Evolutionary conservation across 179 eudicot species (phyloP), one percentile per base, ranked within the genome.

Genomic region (Carnegiea gigantea): DNA sequence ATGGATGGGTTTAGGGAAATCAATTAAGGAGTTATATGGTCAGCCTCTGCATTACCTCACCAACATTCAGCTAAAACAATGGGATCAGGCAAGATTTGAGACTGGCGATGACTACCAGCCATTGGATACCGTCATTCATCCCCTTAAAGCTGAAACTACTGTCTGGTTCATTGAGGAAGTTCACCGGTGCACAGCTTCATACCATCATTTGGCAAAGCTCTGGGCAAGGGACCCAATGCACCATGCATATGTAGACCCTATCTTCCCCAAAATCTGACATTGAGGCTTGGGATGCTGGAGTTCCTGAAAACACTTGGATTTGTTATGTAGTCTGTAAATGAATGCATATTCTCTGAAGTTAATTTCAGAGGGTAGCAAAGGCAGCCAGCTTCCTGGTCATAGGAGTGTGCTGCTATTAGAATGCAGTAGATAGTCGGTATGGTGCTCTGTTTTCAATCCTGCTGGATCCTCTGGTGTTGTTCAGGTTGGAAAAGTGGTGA

Each of bases 41-140:
- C 98, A 95, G 70, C 98, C 98, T 7, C 87, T 95, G 20, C 97
- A 92, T 86, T 95, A 95, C 79, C 97, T 95, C 77, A 95, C 98
- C 38, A 93, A 95, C 73, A 70, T 88, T 81, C 90, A 80, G 79
- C 76, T 93, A 75, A 86, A 89, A 65, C 85, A 91, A 67, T 90
- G 91, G 98, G 98, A 95, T 79, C 84, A 84, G 43, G 86, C 85
- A 75, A 89, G 97, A 85, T 77, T 89, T 49, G 93, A 90, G 54
- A 77, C 86, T 1, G 89, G 85, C 43, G 89, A 89, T 44, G 93
- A 90, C n/a, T 77, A 33, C 60, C 77, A 60, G 73, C 88, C 95
- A 7, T 78, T 93, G 86, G 97, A 95, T 77, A 81, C 84, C 17
- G 51, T 90, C 26, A 78, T 95, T 81, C 97, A 92, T 83, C 98